Conservation (phyloP, 495 filamentous ascomycete genomes). For the Clohesyomyces aquaticus region DNA sequence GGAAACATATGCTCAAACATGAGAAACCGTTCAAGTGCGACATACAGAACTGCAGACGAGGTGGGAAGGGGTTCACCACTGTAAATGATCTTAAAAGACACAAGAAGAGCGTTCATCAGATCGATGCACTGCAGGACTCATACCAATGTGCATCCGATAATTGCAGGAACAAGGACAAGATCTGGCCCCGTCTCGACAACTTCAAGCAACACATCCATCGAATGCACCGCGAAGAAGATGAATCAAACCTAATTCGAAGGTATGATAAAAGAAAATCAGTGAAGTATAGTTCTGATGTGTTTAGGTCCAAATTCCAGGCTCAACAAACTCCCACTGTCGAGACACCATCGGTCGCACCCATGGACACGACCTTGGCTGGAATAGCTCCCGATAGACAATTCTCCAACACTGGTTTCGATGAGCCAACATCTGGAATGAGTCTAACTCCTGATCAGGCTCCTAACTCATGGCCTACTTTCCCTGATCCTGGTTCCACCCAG, state of each 20-base stretch:
- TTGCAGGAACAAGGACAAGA: conserved; percentile 71
- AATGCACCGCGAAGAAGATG: conserved; percentile 68
- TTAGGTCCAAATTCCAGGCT: conserved; percentile 8
- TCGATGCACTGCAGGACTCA: conserved; percentile 56
- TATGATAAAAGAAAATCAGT: conserved; percentile 39
- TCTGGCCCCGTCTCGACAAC: conserved; percentile 89
- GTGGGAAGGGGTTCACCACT: conserved; percentile 73
- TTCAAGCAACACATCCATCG: conserved; percentile 83
- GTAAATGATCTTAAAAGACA: conserved; percentile 65
- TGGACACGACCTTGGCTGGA: conserved; percentile 39
- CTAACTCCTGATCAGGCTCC: conserved; percentile 37
- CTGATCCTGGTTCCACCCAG: conserved; percentile 18
- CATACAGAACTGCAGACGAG: conserved; percentile 59
- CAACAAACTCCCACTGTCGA: background rate
- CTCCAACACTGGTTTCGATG: conserved; percentile 32
- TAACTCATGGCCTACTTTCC: conserved; percentile 27
- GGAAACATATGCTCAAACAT: conserved; percentile 83
- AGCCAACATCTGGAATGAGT: conserved; percentile 28
- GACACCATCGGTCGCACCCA: conserved; percentile 30
- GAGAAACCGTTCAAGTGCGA: conserved; percentile 72
- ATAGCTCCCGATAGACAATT: conserved; percentile 32
- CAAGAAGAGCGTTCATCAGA: conserved; percentile 41
- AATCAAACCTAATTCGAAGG: conserved; percentile 58
- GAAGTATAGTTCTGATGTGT: background rate
- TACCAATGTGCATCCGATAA: conserved; percentile 68